phyloP scores from a whole-genome alignment of 2,329 filamentous ascomycete genomes.

The Pyricularia pennisetigena region DNA sequence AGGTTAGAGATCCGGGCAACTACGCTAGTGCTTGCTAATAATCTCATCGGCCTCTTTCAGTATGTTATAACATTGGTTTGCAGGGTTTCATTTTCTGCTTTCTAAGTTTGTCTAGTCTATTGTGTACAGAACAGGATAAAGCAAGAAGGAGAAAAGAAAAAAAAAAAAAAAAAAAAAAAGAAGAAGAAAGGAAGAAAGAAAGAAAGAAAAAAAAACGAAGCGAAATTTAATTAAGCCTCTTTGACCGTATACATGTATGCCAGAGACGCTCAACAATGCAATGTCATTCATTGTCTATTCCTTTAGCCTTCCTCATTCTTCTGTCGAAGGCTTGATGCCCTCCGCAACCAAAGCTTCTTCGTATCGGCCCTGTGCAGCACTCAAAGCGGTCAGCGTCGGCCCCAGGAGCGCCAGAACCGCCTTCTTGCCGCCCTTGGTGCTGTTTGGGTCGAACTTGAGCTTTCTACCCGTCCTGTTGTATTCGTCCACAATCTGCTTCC shows the following conservation, averaged over 20 bases:
- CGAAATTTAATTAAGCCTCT: background rate
- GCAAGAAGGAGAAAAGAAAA: background rate
- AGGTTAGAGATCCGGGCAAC: background rate
- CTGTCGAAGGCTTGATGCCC: conserved; percentile 11
- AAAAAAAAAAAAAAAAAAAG: background rate
- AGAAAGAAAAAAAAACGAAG: background rate
- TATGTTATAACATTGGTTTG: no score
- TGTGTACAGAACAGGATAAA: background rate
- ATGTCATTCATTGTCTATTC: background rate
- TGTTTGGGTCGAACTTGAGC: conserved; percentile 56
- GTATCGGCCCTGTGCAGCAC: conserved; percentile 43
- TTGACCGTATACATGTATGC: background rate
- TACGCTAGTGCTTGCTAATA: background rate
- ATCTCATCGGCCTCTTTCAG: no score
- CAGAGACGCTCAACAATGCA: background rate
- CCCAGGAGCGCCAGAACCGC: conserved; percentile 69
- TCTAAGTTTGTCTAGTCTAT: background rate
- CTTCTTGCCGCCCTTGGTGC: conserved; percentile 63
- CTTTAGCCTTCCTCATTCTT: background rate
- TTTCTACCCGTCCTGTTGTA: conserved; percentile 67
- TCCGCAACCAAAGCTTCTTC: conserved; percentile 13
- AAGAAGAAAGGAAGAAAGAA: background rate
- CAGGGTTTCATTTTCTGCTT: no score
- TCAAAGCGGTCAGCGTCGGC: conserved; percentile 62
- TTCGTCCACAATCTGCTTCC: conserved; percentile 60